Percentiles rank a stretch among this genome's conserved stretches.
phyloP scores from a whole-genome alignment of 1,284 basidiomycete species.

The Microbotryum saponariae region DNA sequence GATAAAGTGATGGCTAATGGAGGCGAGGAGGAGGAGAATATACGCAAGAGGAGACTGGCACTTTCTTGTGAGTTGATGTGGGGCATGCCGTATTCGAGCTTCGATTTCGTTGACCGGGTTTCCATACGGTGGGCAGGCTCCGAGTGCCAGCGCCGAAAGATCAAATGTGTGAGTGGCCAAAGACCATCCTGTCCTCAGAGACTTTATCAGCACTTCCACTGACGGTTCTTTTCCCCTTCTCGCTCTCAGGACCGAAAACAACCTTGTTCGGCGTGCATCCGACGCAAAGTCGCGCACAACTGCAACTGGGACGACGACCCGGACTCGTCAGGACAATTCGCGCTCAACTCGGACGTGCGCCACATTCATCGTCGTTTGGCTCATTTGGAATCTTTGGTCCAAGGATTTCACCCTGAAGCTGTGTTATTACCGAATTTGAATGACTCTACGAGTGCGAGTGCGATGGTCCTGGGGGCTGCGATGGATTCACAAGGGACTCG shows the following conservation, averaged over 20 bases:
- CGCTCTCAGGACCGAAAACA: conserved; percentile 6
- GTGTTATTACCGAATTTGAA: too few relatives aligned
- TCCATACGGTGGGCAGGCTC: too few relatives aligned
- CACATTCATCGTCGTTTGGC: conserved; percentile 22
- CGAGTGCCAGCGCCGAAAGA: conserved; percentile 17
- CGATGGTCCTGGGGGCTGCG: too few relatives aligned
- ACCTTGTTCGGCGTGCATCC: conserved; percentile 12
- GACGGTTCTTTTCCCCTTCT: neutral
- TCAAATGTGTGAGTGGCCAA: conserved; percentile 17
- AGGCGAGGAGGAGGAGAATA: conserved; percentile 10
- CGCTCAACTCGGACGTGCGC: conserved; percentile 23
- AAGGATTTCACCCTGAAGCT: too few relatives aligned
- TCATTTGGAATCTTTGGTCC: conserved; percentile 21
- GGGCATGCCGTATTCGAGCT: neutral
- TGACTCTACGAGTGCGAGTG: too few relatives aligned
- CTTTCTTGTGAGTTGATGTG: conserved; percentile 14
- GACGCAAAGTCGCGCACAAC: conserved; percentile 9
- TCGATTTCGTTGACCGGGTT: too few relatives aligned
- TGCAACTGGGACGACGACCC: conserved; percentile 12
- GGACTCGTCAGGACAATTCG: conserved; percentile 9
- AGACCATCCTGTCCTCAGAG: neutral
- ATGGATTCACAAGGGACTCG: too few relatives aligned
- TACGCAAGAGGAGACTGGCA: conserved; percentile 21
- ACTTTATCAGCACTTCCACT: neutral
- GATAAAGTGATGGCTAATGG: neutral